Evolutionary conservation across 257 asterid genomes (phyloP).

Genomic region (Solanum sejunctum): DNA sequence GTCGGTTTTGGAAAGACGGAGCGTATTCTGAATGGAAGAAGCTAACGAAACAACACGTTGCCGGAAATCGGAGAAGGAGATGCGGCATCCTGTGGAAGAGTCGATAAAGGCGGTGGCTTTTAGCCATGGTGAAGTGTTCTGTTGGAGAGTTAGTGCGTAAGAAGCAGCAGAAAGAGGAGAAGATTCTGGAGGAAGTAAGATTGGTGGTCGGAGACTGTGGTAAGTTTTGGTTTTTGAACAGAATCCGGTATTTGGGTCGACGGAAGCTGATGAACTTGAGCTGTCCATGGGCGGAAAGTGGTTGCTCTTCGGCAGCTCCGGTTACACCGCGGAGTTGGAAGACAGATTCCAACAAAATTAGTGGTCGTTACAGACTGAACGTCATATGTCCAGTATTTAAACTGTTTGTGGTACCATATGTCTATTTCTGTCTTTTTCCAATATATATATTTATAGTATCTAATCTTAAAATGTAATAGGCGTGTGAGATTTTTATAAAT

Average conservation of each 20-base stretch:
- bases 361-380: background rate
- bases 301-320: background rate
- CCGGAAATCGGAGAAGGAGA: constrained; percentile 21
- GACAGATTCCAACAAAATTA: background rate
- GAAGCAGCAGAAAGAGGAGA: constrained; percentile 34
- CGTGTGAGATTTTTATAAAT: no score
- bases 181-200: constrained; percentile 28
- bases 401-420: no score
- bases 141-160: constrained; percentile 25
- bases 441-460: no score
- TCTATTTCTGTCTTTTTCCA: no score
- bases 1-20: constrained; percentile 19
- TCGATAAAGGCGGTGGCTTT: constrained; percentile 19
- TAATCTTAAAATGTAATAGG: no score
- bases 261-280: background rate
- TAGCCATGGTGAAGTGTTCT: constrained; percentile 3
- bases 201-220: constrained; percentile 32
- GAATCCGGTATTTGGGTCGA: constrained; percentile 33
- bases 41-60: constrained; percentile 12
- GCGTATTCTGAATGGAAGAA: constrained; percentile 8
- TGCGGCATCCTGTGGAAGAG: constrained; percentile 15
- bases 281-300: background rate
- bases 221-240: constrained; percentile 20
- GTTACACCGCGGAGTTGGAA: background rate
- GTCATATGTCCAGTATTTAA: no score